Conservation (phyloP, 768 basidiomycete genomes). For the Clavulina sp. region DNA sequence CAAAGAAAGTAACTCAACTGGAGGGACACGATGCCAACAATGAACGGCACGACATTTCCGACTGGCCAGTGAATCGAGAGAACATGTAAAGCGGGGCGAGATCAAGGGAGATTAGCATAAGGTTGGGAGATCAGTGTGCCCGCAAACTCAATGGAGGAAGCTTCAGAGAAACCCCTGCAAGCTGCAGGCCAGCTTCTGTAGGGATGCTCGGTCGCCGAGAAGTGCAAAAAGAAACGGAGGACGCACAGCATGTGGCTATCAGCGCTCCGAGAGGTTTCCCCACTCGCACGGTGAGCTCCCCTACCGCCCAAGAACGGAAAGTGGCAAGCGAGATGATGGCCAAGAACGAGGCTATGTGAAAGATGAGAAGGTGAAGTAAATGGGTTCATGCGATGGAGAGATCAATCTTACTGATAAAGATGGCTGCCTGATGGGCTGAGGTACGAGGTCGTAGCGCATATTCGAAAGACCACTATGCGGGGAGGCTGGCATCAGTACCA, state of each 20-base stretch:
- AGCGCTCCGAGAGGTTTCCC: neutral
- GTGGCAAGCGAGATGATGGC: slow-evolving; percentile 76
- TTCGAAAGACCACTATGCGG: neutral
- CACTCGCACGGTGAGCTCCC: neutral
- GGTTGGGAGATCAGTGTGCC: too few species aligned
- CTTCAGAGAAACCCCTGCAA: too few species aligned
- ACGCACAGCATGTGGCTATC: neutral
- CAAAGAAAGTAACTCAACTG: too few species aligned
- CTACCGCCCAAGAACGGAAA: neutral
- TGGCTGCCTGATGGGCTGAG: slow-evolving; percentile 40
- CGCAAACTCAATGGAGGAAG: too few species aligned
- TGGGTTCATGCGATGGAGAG: neutral
- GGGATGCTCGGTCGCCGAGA: too few species aligned
- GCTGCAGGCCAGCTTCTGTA: too few species aligned
- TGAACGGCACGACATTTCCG: neutral
- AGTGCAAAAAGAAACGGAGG: neutral
- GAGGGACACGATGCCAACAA: neutral
- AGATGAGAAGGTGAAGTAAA: neutral
- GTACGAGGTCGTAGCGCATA: slow-evolving; percentile 47
- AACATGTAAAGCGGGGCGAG: neutral
- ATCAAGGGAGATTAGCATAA: too few species aligned
- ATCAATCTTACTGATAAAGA: slow-evolving; percentile 52
- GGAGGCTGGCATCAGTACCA: neutral
- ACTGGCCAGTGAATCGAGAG: neutral
- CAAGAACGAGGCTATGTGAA: slow-evolving; percentile 31